A percentile compares a stretch with the other conserved stretches of the same genome.
phyloP scores from a whole-genome alignment of 177 flowering plant genomes.

The Vitis hybrid region DNA sequence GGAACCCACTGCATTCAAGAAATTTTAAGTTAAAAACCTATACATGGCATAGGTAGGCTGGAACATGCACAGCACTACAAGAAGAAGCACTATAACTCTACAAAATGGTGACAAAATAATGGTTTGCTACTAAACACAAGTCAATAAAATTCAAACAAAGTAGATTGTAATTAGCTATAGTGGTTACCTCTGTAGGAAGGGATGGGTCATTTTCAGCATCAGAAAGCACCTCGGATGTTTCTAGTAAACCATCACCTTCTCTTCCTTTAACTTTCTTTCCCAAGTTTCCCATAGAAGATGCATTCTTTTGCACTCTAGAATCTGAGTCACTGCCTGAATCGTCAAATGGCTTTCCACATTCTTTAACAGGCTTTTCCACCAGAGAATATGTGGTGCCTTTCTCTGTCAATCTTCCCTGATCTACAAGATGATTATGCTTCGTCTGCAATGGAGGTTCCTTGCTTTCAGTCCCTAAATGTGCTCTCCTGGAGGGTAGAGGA shows the following conservation, averaged over 20 bases:
- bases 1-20: slow-evolving; percentile 84
- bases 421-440: slow-evolving; percentile 35
- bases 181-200: slow-evolving; percentile 77
- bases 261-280: slow-evolving; percentile 30
- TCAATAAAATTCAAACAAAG: neutral
- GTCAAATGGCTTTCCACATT: slow-evolving; percentile 26
- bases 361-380: slow-evolving; percentile 27
- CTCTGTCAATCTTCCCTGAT: slow-evolving; percentile 32
- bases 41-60: neutral
- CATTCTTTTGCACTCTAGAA: slow-evolving; percentile 19
- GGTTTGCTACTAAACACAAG: neutral
- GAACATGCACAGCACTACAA: neutral
- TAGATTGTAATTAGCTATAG: neutral
- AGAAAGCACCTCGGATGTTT: slow-evolving; percentile 28
- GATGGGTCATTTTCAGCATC: slow-evolving; percentile 60
- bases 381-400: slow-evolving; percentile 29
- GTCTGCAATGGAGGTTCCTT: slow-evolving; percentile 36
- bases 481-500: slow-evolving; percentile 31
- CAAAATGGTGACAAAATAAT: neutral
- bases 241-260: slow-evolving; percentile 26
- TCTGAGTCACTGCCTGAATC: slow-evolving; percentile 50
- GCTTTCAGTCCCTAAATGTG: slow-evolving; percentile 23
- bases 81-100: neutral
- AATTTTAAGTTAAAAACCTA: slow-evolving; percentile 1
- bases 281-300: slow-evolving; percentile 20